Conservation (phyloP, 208 protist species). For the Paratrypanosoma confusum region DNA sequence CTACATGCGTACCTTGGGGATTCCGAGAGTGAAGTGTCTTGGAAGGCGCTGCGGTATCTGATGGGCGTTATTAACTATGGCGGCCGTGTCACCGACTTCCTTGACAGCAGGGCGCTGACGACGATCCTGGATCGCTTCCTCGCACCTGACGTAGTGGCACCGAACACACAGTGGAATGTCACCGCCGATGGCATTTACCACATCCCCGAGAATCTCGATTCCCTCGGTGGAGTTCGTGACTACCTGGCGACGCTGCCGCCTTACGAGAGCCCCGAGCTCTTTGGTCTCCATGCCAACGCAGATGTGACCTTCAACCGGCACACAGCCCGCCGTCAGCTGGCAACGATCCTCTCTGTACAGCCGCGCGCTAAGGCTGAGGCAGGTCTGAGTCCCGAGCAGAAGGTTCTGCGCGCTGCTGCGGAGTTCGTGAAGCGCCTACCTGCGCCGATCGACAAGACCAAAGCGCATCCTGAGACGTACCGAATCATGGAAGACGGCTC, state of each 20-base stretch:
- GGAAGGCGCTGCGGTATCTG: constrained; percentile 85
- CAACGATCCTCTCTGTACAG: constrained; percentile 84
- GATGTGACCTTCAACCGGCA: constrained; percentile 89
- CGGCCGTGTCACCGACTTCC: constrained; percentile 90
- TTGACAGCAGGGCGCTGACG: constrained; percentile 73
- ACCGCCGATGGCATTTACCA: constrained; percentile 76
- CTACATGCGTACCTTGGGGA: constrained; percentile 62
- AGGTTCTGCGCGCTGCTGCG: constrained; percentile 55
- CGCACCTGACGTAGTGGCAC: constrained; percentile 40
- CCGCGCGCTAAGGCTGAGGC: constrained; percentile 55
- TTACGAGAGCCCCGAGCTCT: constrained; percentile 90
- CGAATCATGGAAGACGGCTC: constrained; percentile 69
- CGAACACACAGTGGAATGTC: constrained; percentile 54
- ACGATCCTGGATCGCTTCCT: constrained; percentile 75
- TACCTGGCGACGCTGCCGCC: constrained; percentile 82
- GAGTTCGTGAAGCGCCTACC: constrained; percentile 79
- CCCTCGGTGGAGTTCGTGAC: constrained; percentile 41
- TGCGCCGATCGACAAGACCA: constrained; percentile 63
- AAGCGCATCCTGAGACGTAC: constrained; percentile 76
- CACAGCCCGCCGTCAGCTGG: constrained; percentile 79
- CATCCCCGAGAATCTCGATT: constrained; percentile 65
- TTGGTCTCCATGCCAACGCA: constrained; percentile 94
- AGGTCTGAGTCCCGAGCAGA: constrained; percentile 59
- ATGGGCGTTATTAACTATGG: constrained; percentile 93
- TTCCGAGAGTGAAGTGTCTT: constrained; percentile 49